A percentile compares a stretch with the other conserved stretches of the same genome.
These are phyloP conservation scores for Remersonia thermophila DNA, from an alignment of 2,329 filamentous ascomycete genomes.

Conservation along the genomic window DNA sequence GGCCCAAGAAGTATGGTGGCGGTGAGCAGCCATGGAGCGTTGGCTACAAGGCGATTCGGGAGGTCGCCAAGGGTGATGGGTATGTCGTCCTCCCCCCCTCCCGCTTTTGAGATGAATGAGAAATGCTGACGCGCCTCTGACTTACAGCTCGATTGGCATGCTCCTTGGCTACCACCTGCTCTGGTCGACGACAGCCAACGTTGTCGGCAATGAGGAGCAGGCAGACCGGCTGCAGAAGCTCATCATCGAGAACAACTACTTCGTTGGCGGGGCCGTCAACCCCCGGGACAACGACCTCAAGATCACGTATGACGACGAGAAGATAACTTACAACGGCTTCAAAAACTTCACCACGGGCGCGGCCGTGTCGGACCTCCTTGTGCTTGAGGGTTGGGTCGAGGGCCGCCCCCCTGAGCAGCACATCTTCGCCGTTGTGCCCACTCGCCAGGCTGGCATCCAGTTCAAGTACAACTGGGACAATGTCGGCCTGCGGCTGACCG, in stretches of 20 bases:
- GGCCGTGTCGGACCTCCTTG: conserved; percentile 52
- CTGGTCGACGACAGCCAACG: conserved; percentile 48
- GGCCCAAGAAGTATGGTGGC: conserved; percentile 29
- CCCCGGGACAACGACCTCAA: conserved; percentile 49
- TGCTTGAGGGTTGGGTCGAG: conserved; percentile 50
- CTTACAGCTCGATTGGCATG: conserved; percentile 45
- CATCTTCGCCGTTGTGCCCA: conserved; percentile 50
- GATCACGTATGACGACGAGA: conserved; percentile 41
- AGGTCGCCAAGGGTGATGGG: conserved; percentile 53
- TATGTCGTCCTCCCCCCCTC: conserved; percentile 16
- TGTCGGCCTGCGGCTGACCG: conserved; percentile 48
- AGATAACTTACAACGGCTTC: conserved; percentile 46
- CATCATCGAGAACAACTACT: conserved; percentile 52
- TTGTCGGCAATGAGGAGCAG: conserved; percentile 49
- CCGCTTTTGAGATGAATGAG: neutral
- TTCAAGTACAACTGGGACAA: conserved; percentile 55
- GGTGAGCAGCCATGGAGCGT: conserved; percentile 34
- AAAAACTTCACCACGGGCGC: conserved; percentile 59
- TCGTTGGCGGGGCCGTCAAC: conserved; percentile 54
- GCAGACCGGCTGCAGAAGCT: conserved; percentile 42
- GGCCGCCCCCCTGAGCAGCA: conserved; percentile 39
- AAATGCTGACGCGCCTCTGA: neutral
- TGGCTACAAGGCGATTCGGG: conserved; percentile 46
- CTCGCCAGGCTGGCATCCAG: conserved; percentile 43
- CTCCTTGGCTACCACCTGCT: conserved; percentile 52